These are phyloP conservation scores for Alternaria triticina DNA, from an alignment of 2,329 filamentous ascomycete genomes.

Conservation along the genomic window DNA sequence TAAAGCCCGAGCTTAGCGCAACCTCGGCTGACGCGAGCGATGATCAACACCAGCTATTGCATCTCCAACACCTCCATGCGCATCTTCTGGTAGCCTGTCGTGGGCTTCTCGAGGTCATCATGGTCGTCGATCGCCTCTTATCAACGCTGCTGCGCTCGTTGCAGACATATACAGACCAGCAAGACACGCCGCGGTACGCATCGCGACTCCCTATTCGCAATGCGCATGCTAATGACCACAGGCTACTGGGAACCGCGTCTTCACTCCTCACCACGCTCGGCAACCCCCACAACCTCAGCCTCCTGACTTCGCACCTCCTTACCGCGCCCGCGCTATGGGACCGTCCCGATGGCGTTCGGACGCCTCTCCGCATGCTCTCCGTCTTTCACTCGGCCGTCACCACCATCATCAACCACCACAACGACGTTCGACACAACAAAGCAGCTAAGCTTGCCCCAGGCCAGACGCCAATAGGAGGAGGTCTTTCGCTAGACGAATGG, in stretches of 20 bases:
- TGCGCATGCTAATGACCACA: constrained; percentile 32
- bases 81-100: constrained; percentile 2
- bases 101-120: constrained; percentile 43
- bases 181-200: constrained; percentile 65
- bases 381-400: constrained; percentile 73
- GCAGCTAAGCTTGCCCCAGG: constrained; percentile 36
- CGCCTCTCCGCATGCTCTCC: constrained; percentile 70
- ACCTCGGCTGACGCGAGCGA: constrained; percentile 38
- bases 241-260: constrained; percentile 68
- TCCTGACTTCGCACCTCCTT: constrained; percentile 75
- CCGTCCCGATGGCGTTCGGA: constrained; percentile 65
- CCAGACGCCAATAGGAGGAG: constrained; percentile 49
- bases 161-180: constrained; percentile 63
- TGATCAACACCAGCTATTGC: constrained; percentile 25
- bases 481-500: constrained; percentile 63
- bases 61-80: constrained; percentile 2
- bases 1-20: constrained; percentile 19
- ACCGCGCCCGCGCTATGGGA: constrained; percentile 75
- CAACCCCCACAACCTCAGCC: constrained; percentile 76
- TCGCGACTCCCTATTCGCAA: constrained; percentile 7
- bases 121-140: constrained; percentile 72
- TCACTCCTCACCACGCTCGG: constrained; percentile 72
- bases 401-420: constrained; percentile 59
- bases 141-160: constrained; percentile 70
- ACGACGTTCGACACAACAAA: constrained; percentile 39